Evolutionary conservation across 345 rosid species (phyloP), one percentile per base, ranked within the genome.

Genomic region (Salix brachista): DNA sequence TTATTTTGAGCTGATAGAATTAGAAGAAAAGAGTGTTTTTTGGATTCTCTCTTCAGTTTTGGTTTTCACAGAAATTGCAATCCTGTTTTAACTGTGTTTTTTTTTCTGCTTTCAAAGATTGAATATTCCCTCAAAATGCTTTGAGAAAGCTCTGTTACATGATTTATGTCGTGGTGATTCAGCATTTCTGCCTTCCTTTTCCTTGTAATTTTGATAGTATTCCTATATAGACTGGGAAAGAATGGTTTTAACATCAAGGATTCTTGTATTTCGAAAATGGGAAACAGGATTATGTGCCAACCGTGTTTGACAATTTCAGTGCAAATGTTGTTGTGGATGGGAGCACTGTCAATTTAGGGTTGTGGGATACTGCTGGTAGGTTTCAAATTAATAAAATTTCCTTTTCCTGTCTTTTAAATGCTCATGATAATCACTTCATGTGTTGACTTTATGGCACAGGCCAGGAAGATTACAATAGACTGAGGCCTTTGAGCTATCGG

Each of bases 401-500:
- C 62, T 14, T 74, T 42, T 37, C 32, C 70, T 46, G 39, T 48
- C 64, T 28, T 36, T n/a, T 50, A 12, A 48, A 70, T 9, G 41
- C n/a, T 44, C 23, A 21, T 70, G 56, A 54, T 48, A 3, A 61
- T 69, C 61, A 69, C 74, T 72, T 70, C 52, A 71, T 75, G 71
- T 18, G 71, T 65, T 73, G 68, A 54, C 70, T 75, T 78, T 44
- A 36, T 75, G 79, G 54, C 41, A 84, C 89, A 94, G 98, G 98
- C 67, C 98, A 94, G 86, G 98, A 94, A 79, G 98, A 94, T 77
- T 94, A 94, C 82, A 92, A 91, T 73, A 89, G 98, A 82, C 79
- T 94, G 75, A 87, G 98, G 75, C 98, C 98, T 46, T 81, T 94
- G 87, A 94, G 98, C 83, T 94, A 94, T 80, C 92, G 97, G 0